phyloP scores from a whole-genome alignment of 129 eudicot genomes.

The Saussurea involucrata region DNA sequence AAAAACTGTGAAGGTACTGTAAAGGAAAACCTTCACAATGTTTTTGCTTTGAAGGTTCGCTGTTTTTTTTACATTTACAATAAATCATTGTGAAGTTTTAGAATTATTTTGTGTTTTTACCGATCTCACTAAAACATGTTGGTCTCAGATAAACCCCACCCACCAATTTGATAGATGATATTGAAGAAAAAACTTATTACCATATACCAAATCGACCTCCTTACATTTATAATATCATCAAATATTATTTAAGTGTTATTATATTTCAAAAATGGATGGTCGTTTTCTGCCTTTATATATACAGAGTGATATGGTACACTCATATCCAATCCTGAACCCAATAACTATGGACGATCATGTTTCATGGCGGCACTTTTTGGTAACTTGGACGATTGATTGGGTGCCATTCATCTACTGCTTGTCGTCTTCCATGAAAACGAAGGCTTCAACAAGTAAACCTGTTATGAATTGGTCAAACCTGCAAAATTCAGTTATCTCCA shows the following conservation, averaged over 20 bases:
- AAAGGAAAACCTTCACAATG: no score
- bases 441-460: background rate
- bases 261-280: background rate
- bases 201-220: no score
- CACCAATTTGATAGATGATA: no score
- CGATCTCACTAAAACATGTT: no score
- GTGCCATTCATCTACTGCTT: slow-evolving; percentile 26
- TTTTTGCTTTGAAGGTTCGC: no score
- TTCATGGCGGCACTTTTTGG: slow-evolving; percentile 5
- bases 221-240: no score
- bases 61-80: no score
- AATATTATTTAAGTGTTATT: background rate
- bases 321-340: slow-evolving; percentile 34
- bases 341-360: background rate
- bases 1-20: no score
- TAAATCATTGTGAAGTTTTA: no score
- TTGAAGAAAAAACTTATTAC: no score
- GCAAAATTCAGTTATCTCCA: slow-evolving; percentile 14
- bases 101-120: no score
- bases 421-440: slow-evolving; percentile 31
- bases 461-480: slow-evolving; percentile 22
- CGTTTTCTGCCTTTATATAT: background rate
- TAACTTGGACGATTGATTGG: slow-evolving; percentile 13
- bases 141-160: no score
- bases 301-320: slow-evolving; percentile 39